Percentiles rank a stretch among this genome's conserved stretches.
Conservation (phyloP, 805 yeast genomes). For the Starmera pachycereana region DNA sequence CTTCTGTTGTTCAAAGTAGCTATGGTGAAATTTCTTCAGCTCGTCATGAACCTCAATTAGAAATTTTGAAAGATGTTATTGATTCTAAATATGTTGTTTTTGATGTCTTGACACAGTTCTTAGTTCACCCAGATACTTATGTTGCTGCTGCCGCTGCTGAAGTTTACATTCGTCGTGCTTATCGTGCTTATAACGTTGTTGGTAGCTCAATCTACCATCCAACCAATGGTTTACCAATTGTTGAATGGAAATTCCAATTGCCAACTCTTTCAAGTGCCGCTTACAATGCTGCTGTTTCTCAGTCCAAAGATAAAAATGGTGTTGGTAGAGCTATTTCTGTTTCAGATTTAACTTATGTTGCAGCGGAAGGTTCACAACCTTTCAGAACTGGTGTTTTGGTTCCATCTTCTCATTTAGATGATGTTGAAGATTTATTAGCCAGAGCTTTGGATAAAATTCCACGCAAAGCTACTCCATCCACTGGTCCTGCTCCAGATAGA, state of each 20-base stretch:
- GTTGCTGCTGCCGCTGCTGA: conserved; percentile 95
- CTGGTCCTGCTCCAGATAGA: conserved; percentile 42
- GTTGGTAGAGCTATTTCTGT: conserved; percentile 86
- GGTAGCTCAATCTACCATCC: conserved; percentile 60
- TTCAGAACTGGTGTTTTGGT: conserved; percentile 78
- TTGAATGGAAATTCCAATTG: conserved; percentile 83
- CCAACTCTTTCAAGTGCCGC: conserved; percentile 67
- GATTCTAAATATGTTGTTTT: conserved; percentile 95
- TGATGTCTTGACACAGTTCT: conserved; percentile 90
- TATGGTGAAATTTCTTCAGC: conserved; percentile 77
- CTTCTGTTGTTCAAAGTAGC: conserved; percentile 80
- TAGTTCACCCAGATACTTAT: conserved; percentile 73
- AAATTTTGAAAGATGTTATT: conserved; percentile 78
- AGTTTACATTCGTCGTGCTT: conserved; percentile 92
- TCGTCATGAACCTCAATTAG: conserved; percentile 75
- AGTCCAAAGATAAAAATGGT: conserved; percentile 31
- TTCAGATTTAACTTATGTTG: conserved; percentile 81
- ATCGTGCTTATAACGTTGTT: conserved; percentile 88
- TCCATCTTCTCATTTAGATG: conserved; percentile 77
- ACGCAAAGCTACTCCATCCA: conserved; percentile 25
- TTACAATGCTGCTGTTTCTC: conserved; percentile 53
- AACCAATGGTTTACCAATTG: conserved; percentile 49
- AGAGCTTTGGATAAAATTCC: conserved; percentile 70
- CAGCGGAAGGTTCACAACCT: conserved; percentile 57
- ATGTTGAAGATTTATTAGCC: conserved; percentile 70